These are phyloP conservation scores for Ilyonectria destructans DNA, from an alignment of 2,329 filamentous ascomycete species.

Conservation along the genomic window DNA sequence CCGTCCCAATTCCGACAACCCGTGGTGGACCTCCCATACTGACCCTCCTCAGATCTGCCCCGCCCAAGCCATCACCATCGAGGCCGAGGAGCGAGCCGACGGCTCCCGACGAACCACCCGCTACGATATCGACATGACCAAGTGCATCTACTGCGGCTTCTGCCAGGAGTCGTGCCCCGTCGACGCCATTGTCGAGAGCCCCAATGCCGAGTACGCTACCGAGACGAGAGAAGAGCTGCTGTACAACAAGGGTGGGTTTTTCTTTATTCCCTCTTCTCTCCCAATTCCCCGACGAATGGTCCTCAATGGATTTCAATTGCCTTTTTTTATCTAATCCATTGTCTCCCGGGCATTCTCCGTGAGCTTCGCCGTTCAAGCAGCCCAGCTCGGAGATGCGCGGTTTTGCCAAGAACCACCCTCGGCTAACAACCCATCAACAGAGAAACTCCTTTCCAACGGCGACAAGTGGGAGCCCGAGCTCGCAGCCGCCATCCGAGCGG, in stretches of 20 bases:
- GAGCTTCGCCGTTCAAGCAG: not conserved
- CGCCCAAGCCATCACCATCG: constrained; percentile 98
- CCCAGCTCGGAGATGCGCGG: constrained; percentile 27
- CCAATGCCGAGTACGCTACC: constrained; percentile 76
- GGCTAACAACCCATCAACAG: constrained; percentile 56
- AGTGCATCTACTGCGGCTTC: constrained; percentile 99
- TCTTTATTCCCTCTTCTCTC: not conserved
- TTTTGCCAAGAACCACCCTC: constrained; percentile 23
- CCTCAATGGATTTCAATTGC: constrained; percentile 6
- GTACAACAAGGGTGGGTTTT: constrained; percentile 86
- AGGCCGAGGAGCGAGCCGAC: constrained; percentile 97
- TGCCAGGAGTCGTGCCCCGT: constrained; percentile 99
- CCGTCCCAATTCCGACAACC: not conserved
- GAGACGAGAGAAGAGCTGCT: constrained; percentile 90
- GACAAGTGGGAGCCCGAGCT: constrained; percentile 99
- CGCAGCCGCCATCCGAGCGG: constrained; percentile 91
- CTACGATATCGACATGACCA: constrained; percentile 99
- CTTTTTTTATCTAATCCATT: not conserved
- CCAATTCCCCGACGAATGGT: not conserved
- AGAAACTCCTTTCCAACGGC: constrained; percentile 90
- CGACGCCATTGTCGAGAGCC: constrained; percentile 84
- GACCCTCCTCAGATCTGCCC: constrained; percentile 80
- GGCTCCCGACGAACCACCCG: constrained; percentile 95
- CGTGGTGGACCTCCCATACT: constrained; percentile 18
- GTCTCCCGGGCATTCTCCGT: constrained; percentile 3